Evolutionary conservation across 176 grass and related monocot species (phyloP), one percentile per base, ranked within the genome.

Genomic region (Cymbopogon citratus): DNA sequence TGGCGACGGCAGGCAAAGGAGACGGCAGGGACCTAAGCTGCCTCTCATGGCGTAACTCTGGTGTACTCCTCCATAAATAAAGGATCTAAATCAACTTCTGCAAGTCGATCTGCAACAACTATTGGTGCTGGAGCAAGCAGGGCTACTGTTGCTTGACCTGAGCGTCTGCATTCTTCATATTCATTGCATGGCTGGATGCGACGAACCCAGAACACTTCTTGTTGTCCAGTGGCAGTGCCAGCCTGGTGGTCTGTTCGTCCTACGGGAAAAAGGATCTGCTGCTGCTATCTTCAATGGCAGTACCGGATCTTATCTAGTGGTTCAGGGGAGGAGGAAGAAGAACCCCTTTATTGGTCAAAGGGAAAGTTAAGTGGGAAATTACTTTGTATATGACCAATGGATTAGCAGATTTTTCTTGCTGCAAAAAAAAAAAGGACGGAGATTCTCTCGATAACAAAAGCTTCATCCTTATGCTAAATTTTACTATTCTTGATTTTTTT

Each of bases 1-100:
- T 28, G 62, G 36, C 34, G 85, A 71, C 66, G 76, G 76, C 76
- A 87, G 74, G 16, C 19, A 2, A 78, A 73, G 31, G 31, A 33
- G 31, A 33, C 31, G 31, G 31, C 31, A 33, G 31, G 31, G 3
- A 79, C 75, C 83, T 80, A 86, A 80, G 76, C 60, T 35, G 77
- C 60, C 84, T 80, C 77, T 66, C 61, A 18, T 56, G 59, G 68
- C 34, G n/a, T 86, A 57, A 86, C 26, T 79, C 15, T 23, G 15
- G 57, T 73, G 76, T 44, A 21, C 60, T 57, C 57, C 69, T 66
- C 68, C 77, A 57, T 41, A 65, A 18, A 44, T 39, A 5, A 36
- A 36, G 6, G n/a, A 59, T 59, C 54, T 59, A 59, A 4, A n/a
- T 3, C 21, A 45, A 8, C 54, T 40, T 49, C 31, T 79, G n/a